A percentile compares a stretch with the other conserved stretches of the same genome.
phyloP scores from a whole-genome alignment of 202 grass and related monocot species.

The Setaria italica region DNA sequence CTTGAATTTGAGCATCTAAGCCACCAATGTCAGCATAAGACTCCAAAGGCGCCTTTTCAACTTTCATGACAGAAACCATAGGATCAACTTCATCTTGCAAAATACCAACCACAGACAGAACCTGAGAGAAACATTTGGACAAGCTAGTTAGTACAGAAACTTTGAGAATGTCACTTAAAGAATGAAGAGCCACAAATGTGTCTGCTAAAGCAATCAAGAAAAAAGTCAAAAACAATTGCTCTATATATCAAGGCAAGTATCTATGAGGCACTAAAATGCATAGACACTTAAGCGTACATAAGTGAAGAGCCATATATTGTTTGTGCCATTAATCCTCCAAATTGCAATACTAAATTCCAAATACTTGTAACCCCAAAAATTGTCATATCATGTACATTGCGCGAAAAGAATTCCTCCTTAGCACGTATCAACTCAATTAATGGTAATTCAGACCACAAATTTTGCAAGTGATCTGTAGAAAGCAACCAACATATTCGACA shows the following conservation, averaged over 20 bases:
- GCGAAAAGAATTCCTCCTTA: background rate
- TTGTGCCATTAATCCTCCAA: background rate
- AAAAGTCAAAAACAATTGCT: no score
- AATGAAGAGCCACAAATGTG: background rate
- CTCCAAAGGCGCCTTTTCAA: conserved; percentile 93
- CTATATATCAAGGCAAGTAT: background rate
- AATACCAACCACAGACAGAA: conserved; percentile 89
- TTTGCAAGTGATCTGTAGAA: background rate
- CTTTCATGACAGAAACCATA: conserved; percentile 99
- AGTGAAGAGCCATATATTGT: background rate
- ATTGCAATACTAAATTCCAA: background rate
- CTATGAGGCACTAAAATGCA: background rate
- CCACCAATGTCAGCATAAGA: conserved; percentile 97
- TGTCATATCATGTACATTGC: background rate
- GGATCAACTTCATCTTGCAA: conserved; percentile 95
- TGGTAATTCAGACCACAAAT: background rate
- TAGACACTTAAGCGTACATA: background rate
- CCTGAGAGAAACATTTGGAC: conserved; percentile 47
- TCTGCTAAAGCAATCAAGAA: background rate
- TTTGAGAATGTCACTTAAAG: background rate
- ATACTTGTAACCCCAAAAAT: conserved; percentile 21
- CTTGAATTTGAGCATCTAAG: conserved; percentile 96
- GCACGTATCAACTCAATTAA: conserved; percentile 10
- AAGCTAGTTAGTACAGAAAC: conserved; percentile 3
- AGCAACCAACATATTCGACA: conserved; percentile 7